Conservation (phyloP, 1,284 basidiomycete species). For the Butyriboletus regius region DNA sequence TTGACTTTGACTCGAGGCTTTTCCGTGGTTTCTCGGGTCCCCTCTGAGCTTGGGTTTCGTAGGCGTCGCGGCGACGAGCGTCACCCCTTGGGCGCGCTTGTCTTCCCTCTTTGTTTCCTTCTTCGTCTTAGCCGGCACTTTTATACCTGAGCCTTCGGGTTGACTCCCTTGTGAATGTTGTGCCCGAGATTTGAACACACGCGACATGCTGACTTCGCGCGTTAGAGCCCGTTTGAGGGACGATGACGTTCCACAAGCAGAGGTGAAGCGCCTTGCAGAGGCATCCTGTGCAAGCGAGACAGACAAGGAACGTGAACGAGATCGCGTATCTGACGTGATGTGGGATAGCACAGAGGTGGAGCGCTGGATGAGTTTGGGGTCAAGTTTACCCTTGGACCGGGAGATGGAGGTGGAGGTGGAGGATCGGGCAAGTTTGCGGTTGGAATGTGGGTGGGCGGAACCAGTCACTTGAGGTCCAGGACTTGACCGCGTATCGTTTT, state of each 20-base stretch:
- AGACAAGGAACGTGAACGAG: slow-evolving; percentile 60
- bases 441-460: slow-evolving; percentile 5
- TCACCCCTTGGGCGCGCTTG: slow-evolving; percentile 33
- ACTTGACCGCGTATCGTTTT: slow-evolving; percentile 21
- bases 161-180: slow-evolving; percentile 14
- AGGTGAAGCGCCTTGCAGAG: slow-evolving; percentile 40
- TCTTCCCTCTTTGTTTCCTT: slow-evolving; percentile 7
- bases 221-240: slow-evolving; percentile 46
- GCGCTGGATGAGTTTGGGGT: slow-evolving; percentile 12
- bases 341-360: slow-evolving; percentile 17
- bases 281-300: slow-evolving; percentile 51
- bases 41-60: slow-evolving; percentile 35
- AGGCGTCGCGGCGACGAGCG: slow-evolving; percentile 56
- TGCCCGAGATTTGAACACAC: slow-evolving; percentile 46
- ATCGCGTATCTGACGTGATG: slow-evolving; percentile 25
- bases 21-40: slow-evolving; percentile 1
- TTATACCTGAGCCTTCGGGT: slow-evolving; percentile 2
- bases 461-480: slow-evolving; percentile 6
- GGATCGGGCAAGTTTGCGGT: slow-evolving; percentile 14
- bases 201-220: slow-evolving; percentile 67
- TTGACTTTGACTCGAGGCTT: slow-evolving; percentile 2
- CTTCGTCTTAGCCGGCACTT: slow-evolving; percentile 6
- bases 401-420: slow-evolving; percentile 14
- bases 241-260: slow-evolving; percentile 30
- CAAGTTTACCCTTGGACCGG: slow-evolving; percentile 7